Base-by-base conservation (phyloP, 2,329 filamentous ascomycete species). In the Beauveria sp. region DNA sequence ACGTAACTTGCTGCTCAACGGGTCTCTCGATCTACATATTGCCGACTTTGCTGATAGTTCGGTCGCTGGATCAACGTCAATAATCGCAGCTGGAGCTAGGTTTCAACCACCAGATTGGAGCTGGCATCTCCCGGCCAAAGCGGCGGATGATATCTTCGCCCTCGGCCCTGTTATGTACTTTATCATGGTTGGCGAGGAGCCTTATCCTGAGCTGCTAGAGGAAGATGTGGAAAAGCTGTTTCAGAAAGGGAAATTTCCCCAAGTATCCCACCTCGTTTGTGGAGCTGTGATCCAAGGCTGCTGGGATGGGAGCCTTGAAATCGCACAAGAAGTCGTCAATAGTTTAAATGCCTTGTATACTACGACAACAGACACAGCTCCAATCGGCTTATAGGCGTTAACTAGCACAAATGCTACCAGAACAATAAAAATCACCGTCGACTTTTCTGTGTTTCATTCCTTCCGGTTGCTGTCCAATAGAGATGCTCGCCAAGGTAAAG, bases 1-100 rank as follows among this genome's bases (percentile, higher is more conserved):
- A 7, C 71, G 69, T 53, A 76, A 77, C 62, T 72, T 76, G 54
- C 65, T 77, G 0, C 64, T 77, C 22, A 71, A 76, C 64, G 64
- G 65, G 34, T 53, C 68, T 59, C 68, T 76, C 22, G 63, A 72
- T 61, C 67, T 76, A 61, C 69, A 69, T 62, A 74, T 78, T 59
- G 71, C 70, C 31, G 73, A 75, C 60, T 75, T 76, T 62, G 65
- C 68, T 50, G 72, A 74, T 45, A 72, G 71, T 10, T 69, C 74
- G 22, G 61, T 71, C 52, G 65, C 66, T 40, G 67, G 69, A 10
- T 67, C 66, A 7, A 57, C 63, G 57, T 62, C 67, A 42, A 64
- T 66, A 14, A 65, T 67, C 57, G 68, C 63, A 56, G 62, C 65
- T 61, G 66, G 64, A 8, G 40, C 64, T 26, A 63, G 69, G 59